These are phyloP conservation scores for Ustilago shanxiensis DNA, from an alignment of 1,284 basidiomycete genomes.

Conservation along the genomic window DNA sequence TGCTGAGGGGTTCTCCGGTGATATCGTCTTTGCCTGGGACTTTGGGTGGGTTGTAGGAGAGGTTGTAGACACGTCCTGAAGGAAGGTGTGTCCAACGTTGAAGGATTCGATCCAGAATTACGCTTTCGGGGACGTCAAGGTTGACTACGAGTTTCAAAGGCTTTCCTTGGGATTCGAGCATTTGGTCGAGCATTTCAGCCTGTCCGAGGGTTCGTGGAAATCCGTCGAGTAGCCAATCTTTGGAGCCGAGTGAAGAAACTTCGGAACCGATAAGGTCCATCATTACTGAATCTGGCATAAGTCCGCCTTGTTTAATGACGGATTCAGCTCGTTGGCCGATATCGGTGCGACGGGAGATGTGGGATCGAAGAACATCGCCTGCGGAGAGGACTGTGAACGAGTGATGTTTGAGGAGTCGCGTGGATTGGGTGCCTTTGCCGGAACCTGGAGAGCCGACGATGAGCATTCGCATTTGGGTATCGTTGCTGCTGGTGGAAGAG, in stretches of 20 bases:
- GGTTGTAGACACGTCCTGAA: conserved; percentile 87
- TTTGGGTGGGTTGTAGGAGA: conserved; percentile 81
- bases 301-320: conserved; percentile 60
- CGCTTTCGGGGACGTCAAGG: conserved; percentile 88
- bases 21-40: conserved; percentile 88
- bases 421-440: conserved; percentile 67
- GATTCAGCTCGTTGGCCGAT: conserved; percentile 55
- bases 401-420: conserved; percentile 52
- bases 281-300: conserved; percentile 69
- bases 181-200: conserved; percentile 82
- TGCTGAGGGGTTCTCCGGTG: conserved; percentile 89
- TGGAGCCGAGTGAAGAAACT: conserved; percentile 26
- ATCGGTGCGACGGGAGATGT: conserved; percentile 55
- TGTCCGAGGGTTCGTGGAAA: conserved; percentile 94
- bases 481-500: conserved; percentile 1
- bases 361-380: conserved; percentile 65
- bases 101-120: conserved; percentile 89
- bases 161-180: conserved; percentile 43
- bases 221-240: conserved; percentile 94
- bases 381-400: conserved; percentile 54
- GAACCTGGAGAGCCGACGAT: conserved; percentile 67
- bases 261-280: conserved; percentile 62
- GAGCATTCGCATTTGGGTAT: conserved; percentile 61
- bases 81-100: conserved; percentile 74
- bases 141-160: conserved; percentile 86